phyloP scores from a whole-genome alignment of 495 filamentous ascomycete genomes.

The Ascodesmis nigricans region DNA sequence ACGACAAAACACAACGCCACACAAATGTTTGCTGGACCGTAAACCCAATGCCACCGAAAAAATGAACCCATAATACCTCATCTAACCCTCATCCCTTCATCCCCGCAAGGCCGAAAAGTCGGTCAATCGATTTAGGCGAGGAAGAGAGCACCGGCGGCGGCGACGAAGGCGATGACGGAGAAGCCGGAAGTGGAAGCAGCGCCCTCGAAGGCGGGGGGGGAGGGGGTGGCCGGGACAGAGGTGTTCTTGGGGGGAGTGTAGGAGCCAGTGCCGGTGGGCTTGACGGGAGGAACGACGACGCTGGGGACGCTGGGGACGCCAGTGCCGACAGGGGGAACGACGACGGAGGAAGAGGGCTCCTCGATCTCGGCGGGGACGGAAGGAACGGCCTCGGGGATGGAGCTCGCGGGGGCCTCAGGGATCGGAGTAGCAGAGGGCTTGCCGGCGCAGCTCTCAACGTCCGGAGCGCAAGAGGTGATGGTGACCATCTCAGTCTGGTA shows the following conservation, averaged over 20 bases:
- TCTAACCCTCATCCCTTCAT: too few species aligned
- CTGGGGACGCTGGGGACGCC: slow-evolving; percentile 9
- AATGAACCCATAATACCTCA: too few species aligned
- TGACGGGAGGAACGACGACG: neutral
- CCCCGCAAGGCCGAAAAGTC: too few species aligned
- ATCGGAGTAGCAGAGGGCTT: slow-evolving; percentile 1
- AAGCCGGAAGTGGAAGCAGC: slow-evolving; percentile 14
- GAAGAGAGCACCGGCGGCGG: slow-evolving; percentile 17
- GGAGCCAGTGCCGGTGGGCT: slow-evolving; percentile 12
- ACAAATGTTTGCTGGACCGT: too few species aligned
- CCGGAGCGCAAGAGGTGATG: slow-evolving; percentile 29
- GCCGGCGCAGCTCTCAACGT: slow-evolving; percentile 17
- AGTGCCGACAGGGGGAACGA: neutral
- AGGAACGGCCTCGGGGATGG: too few species aligned
- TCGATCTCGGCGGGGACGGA: slow-evolving; percentile 1
- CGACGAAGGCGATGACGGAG: slow-evolving; percentile 15
- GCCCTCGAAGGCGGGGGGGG: slow-evolving; percentile 28
- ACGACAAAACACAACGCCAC: slow-evolving; percentile 10
- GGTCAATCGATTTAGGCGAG: slow-evolving; percentile 17
- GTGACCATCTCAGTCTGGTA: slow-evolving; percentile 35
- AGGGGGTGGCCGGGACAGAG: slow-evolving; percentile 74
- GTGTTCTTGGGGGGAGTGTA: slow-evolving; percentile 31
- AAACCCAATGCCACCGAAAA: too few species aligned
- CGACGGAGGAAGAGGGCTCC: slow-evolving; percentile 1
- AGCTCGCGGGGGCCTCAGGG: slow-evolving; percentile 5